These are phyloP conservation scores for Asterochloris sp. DNA, from an alignment of 139 green algal genomes.

Conservation along the genomic window DNA sequence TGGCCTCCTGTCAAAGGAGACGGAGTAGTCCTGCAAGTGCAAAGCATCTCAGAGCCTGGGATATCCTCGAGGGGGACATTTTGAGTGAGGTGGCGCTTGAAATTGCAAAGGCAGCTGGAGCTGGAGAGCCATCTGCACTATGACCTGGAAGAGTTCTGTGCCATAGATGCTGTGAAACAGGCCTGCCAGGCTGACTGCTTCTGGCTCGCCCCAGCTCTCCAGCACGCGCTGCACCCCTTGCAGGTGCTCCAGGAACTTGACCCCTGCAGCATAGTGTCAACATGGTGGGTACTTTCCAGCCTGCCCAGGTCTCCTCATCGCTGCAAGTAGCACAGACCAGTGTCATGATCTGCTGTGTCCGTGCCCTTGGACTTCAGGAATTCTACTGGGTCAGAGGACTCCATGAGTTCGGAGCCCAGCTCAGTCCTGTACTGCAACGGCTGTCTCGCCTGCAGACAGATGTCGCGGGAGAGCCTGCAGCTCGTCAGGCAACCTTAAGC, in stretches of 20 bases:
- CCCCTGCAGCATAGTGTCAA: background rate
- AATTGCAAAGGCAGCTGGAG: background rate
- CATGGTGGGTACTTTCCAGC: too few species aligned
- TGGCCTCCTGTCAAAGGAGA: background rate
- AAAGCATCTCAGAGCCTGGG: background rate
- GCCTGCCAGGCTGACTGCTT: conserved; percentile 6
- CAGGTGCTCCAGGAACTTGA: conserved; percentile 14
- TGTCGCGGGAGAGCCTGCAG: too few species aligned
- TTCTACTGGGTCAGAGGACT: too few species aligned
- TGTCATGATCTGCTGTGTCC: background rate
- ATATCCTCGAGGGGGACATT: too few species aligned
- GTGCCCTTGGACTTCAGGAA: too few species aligned
- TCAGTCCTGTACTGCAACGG: too few species aligned
- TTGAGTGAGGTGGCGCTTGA: background rate
- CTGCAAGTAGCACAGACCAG: background rate
- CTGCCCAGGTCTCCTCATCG: too few species aligned
- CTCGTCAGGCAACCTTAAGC: too few species aligned
- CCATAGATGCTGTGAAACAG: conserved; percentile 19
- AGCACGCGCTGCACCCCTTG: conserved; percentile 4
- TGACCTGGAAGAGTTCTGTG: conserved; percentile 19
- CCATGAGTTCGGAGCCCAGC: too few species aligned
- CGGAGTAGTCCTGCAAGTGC: conserved; percentile 16
- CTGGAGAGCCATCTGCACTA: too few species aligned
- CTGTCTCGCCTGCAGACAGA: too few species aligned
- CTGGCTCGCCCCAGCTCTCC: conserved; percentile 3